Evolutionary conservation across 202 grass and related monocot genomes (phyloP), one percentile per base, ranked within the genome.

Genomic region (Tripidium arundinaceum): DNA sequence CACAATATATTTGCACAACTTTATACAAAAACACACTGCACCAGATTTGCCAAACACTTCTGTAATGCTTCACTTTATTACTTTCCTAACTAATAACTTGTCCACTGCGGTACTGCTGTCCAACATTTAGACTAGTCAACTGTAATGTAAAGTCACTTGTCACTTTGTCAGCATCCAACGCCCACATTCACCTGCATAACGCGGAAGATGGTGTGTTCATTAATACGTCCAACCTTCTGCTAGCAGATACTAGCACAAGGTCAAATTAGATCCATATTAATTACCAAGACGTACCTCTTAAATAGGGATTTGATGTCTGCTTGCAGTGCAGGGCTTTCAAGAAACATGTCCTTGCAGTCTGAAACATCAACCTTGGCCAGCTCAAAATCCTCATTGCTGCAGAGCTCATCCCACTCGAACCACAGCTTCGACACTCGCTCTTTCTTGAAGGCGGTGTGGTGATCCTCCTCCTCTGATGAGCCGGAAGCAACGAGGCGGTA

Each of bases 361-460:
- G 78, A 61, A 57, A 81, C 49, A 87, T 94, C 52, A 11, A 94
- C 87, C 41, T 27, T 11, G 21, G 90, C 31, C 24, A 94, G 83
- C 65, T 81, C 77, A 81, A 92, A 91, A 31, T 86, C 87, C n/a
- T 74, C 73, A 18, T 27, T 68, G 76, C 29, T 8, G 40, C 49
- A 41, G 33, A 86, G 78, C 59, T 92, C 91, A 22, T 84, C 84
- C 83, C 77, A 97, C 81, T 94, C 91, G 1, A 97, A 97, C 94
- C 89, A 97, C 65, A 94, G 71, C 77, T 94, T 97, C 2, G 94
- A 86, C 38, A 87, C 76, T 11, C 79, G 45, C 37, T 97, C 94
- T 73, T 97, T 97, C 21, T 79, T 70, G 6, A 87, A 90, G 42
- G 91, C 90, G 3, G 83, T 92, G 1, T 65, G 36, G 72, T 97